Conservation (phyloP, 768 basidiomycete species). For the Amanita phalloides region DNA sequence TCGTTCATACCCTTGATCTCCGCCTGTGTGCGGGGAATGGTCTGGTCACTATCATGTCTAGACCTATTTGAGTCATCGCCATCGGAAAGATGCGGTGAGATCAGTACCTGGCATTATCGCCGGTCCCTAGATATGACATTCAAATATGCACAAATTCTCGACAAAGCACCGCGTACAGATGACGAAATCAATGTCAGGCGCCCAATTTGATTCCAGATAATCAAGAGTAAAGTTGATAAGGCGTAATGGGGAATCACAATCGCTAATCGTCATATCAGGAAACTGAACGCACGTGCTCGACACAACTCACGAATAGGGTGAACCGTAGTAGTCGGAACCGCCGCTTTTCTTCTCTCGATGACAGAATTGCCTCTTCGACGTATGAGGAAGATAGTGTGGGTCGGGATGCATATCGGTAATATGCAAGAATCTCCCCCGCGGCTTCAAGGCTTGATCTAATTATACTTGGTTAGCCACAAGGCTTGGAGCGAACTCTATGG, state of each 20-base stretch:
- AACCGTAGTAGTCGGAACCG: slow-evolving; percentile 52
- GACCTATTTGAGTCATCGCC: slow-evolving; percentile 1
- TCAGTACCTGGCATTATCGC: slow-evolving; percentile 58
- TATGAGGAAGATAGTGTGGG: slow-evolving; percentile 41
- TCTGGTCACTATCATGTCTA: slow-evolving; percentile 80
- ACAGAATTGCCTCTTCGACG: slow-evolving; percentile 53
- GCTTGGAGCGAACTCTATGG: background rate
- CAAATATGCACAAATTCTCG: background rate
- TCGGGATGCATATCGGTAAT: slow-evolving; percentile 84
- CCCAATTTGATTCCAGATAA: slow-evolving; percentile 70
- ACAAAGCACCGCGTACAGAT: slow-evolving; percentile 43
- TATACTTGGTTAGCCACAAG: background rate
- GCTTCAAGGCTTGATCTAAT: slow-evolving; percentile 42
- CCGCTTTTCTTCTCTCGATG: slow-evolving; percentile 55
- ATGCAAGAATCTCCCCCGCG: slow-evolving; percentile 51
- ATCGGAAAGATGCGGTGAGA: background rate
- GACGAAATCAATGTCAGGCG: slow-evolving; percentile 81
- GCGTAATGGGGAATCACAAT: slow-evolving; percentile 73
- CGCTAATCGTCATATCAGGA: slow-evolving; percentile 24
- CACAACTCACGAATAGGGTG: slow-evolving; percentile 51
- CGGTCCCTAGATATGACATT: slow-evolving; percentile 43
- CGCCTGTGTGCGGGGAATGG: slow-evolving; percentile 65
- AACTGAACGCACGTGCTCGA: background rate
- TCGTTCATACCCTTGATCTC: slow-evolving; percentile 77
- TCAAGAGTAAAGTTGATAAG: slow-evolving; percentile 80